Base-by-base conservation (phyloP, 352 stramenopile species). In the Phytophthora pinifolia region DNA sequence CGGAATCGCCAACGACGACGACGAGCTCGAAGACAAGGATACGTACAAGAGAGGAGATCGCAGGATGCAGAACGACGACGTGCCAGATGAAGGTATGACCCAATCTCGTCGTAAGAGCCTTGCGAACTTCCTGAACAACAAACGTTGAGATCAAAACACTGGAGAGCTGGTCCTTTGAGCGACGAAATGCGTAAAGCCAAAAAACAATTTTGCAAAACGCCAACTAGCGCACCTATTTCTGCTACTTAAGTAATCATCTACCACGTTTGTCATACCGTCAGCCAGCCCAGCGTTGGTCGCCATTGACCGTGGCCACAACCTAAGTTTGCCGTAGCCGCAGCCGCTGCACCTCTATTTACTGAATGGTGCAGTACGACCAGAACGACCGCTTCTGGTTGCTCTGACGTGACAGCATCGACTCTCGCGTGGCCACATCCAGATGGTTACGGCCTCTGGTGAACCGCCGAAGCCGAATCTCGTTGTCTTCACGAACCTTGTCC, bases 361-460 rank as follows among this genome's bases (percentile, higher is more conserved):
- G 74, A 51, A 84, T 74, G 54, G 59, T 59, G 47, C 72, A 82
- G 42, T 66, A 66, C 56, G 65, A 79, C 70, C 67, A 76, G 9
- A 72, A 53, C 10, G 72, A 71, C 25, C 54, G 58, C 14, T 54
- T 62, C 29, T 65, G 56, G 6, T 70, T 71, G 47, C 57, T 62
- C 18, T 72, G 57, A 14, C 62, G 66, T 18, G 53, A 44, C 30
- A 71, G 49, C 47, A 74, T 68, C 30, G 76, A 73, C 30, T 87
- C 78, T 22, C 72, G 60, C 32, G 72, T 74, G 29, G 76, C 68
- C 14, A 86, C 75, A 53, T 90, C 81, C 58, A 94, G 56, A 55
- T 94, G 84, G 54, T 89, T 72, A 34, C 79, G 69, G 9, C 84
- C 84, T 61, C 85, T 85, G 39, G 79, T 77, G 57, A 94, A 94